Evolutionary conservation across 129 eudicot species (phyloP).

Genomic region (Pseudognaphalium luteoalbum): DNA sequence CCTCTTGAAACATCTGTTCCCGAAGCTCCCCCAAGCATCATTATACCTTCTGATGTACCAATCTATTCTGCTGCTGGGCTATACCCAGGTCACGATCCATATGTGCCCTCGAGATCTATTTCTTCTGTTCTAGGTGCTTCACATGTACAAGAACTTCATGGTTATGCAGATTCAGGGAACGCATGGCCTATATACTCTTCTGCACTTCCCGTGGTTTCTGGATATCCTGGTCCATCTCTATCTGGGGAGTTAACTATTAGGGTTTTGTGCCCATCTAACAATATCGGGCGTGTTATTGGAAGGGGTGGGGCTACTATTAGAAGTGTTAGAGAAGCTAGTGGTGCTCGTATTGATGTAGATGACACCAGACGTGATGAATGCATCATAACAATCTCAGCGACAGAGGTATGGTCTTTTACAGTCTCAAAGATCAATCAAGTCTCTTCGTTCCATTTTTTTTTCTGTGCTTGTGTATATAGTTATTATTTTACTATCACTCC

Average conservation of each 20-base stretch:
- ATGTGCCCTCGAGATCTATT: constrained; percentile 58
- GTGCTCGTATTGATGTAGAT: constrained; percentile 90
- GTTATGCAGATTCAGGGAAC: constrained; percentile 71
- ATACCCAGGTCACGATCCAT: constrained; percentile 63
- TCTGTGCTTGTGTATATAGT: not conserved
- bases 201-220: constrained; percentile 70
- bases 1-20: constrained; percentile 70
- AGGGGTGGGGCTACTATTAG: constrained; percentile 82
- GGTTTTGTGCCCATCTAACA: constrained; percentile 69
- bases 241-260: constrained; percentile 70
- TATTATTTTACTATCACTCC: not conserved
- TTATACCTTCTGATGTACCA: constrained; percentile 88
- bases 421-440: not conserved
- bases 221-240: constrained; percentile 58
- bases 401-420: constrained; percentile 53
- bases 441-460: not conserved
- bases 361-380: constrained; percentile 74
- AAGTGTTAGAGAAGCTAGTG: constrained; percentile 84
- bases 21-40: constrained; percentile 75
- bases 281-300: constrained; percentile 95
- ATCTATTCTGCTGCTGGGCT: constrained; percentile 67
- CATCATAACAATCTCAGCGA: constrained; percentile 56
- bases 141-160: constrained; percentile 63
- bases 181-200: constrained; percentile 78
- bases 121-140: constrained; percentile 60